These are phyloP conservation scores for Phlyctochytrium bullatum DNA, from an alignment of 192 early-diverging fungal genomes.

Conservation along the genomic window DNA sequence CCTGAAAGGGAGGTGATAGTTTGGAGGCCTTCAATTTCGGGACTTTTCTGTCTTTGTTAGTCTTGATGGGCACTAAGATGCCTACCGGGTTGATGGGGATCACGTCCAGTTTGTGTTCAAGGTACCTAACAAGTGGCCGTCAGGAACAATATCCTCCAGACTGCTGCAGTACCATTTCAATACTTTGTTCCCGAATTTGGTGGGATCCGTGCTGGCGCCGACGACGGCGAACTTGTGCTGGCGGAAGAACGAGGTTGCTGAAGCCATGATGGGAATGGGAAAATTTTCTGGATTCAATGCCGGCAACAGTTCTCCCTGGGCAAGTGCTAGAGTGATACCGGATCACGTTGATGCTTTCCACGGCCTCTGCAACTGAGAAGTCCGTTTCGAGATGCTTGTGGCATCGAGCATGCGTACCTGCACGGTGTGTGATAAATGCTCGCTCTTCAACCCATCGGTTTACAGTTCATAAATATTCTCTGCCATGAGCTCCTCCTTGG, in stretches of 20 bases:
- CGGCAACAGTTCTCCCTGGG: too few relatives aligned
- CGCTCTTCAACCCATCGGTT: too few relatives aligned
- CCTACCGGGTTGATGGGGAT: constrained; percentile 44
- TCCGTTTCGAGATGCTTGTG: too few relatives aligned
- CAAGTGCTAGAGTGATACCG: too few relatives aligned
- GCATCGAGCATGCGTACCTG: too few relatives aligned
- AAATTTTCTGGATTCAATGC: too few relatives aligned
- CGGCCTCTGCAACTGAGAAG: too few relatives aligned
- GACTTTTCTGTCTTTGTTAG: constrained; percentile 4
- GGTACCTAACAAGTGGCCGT: constrained; percentile 21
- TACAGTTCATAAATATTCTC: too few relatives aligned
- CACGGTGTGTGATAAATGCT: too few relatives aligned
- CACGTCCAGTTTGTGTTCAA: constrained; percentile 23
- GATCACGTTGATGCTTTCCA: too few relatives aligned
- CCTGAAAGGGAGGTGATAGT: constrained; percentile 13
- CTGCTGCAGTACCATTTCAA: constrained; percentile 66
- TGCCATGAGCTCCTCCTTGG: too few relatives aligned
- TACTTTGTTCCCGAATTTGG: constrained; percentile 85
- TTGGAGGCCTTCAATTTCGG: constrained; percentile 11
- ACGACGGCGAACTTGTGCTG: constrained; percentile 54
- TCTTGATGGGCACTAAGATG: not conserved
- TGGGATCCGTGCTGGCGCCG: constrained; percentile 67
- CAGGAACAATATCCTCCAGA: not conserved
- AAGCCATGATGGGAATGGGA: not conserved
- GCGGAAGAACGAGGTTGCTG: constrained; percentile 12